Evolutionary conservation across 176 grass and related monocot genomes (phyloP).

Genomic region (Rhipidocladum racemiflorum): DNA sequence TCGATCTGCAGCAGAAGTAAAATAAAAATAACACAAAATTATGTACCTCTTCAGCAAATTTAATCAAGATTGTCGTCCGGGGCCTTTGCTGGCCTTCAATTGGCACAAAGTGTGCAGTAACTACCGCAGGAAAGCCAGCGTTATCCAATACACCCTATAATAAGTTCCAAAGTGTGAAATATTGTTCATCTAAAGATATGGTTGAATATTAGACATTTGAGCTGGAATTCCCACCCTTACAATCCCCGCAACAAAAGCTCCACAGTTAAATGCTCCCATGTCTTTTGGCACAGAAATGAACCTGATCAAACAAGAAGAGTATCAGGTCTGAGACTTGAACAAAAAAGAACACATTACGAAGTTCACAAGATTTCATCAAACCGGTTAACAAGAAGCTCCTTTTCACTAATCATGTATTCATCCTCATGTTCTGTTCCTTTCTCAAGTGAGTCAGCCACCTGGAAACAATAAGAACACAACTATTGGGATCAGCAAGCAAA

Average conservation of each 20-base stretch:
- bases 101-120: conserved; percentile 89
- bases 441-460: conserved; percentile 97
- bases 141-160: conserved; percentile 81
- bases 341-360: conserved; percentile 1
- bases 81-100: conserved; percentile 89
- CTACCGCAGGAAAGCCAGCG: conserved; percentile 82
- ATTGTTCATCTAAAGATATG: conserved; percentile 1
- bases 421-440: conserved; percentile 99
- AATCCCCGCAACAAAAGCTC: conserved; percentile 95
- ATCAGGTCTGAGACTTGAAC: not conserved
- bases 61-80: conserved; percentile 94
- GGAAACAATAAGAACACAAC: conserved; percentile 33
- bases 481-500: conserved; percentile 14
- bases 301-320: conserved; percentile 44
- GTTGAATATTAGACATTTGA: not conserved
- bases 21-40: conserved; percentile 10
- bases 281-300: conserved; percentile 98
- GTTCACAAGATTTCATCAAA: conserved; percentile 27
- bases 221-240: conserved; percentile 58
- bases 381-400: conserved; percentile 96
- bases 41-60: conserved; percentile 91
- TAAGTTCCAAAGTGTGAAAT: conserved; percentile 8
- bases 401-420: conserved; percentile 99
- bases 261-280: conserved; percentile 98
- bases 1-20: conserved; percentile 1